These are phyloP conservation scores for Trametes villosa DNA, from an alignment of 768 basidiomycete species.

Conservation along the genomic window DNA sequence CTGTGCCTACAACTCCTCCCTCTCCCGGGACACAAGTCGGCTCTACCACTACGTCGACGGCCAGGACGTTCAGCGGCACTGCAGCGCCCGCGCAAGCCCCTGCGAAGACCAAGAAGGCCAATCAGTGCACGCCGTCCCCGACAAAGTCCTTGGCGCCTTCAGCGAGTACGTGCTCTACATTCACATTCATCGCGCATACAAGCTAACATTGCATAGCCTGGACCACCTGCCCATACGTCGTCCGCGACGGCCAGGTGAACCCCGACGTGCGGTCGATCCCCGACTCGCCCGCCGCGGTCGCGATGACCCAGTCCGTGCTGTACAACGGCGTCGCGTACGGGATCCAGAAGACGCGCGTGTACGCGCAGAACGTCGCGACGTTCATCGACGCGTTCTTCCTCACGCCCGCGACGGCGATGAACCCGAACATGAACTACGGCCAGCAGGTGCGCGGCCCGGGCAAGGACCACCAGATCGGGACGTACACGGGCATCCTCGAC, in stretches of 20 bases:
- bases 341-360: constrained; percentile 36
- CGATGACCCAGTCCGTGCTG: constrained; percentile 47
- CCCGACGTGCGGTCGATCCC: constrained; percentile 55
- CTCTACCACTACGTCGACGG: constrained; percentile 13
- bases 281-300: constrained; percentile 39
- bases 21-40: not conserved
- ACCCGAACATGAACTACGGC: constrained; percentile 58
- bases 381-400: constrained; percentile 54
- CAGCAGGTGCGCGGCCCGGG: constrained; percentile 60
- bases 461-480: constrained; percentile 44
- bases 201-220: constrained; percentile 35
- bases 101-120: constrained; percentile 28
- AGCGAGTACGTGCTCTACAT: constrained; percentile 45
- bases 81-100: constrained; percentile 35
- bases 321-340: constrained; percentile 51
- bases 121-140: constrained; percentile 53
- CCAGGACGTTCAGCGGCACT: constrained; percentile 32
- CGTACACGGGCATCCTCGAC: constrained; percentile 59
- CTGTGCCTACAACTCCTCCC: constrained; percentile 12
- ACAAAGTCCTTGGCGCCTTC: constrained; percentile 51
- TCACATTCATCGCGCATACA: not conserved
- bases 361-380: constrained; percentile 42
- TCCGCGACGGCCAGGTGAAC: constrained; percentile 57
- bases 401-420: constrained; percentile 47
- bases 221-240: constrained; percentile 52